phyloP scores from a whole-genome alignment of 768 basidiomycete genomes.

The Lactifluus hygrophoroides region DNA sequence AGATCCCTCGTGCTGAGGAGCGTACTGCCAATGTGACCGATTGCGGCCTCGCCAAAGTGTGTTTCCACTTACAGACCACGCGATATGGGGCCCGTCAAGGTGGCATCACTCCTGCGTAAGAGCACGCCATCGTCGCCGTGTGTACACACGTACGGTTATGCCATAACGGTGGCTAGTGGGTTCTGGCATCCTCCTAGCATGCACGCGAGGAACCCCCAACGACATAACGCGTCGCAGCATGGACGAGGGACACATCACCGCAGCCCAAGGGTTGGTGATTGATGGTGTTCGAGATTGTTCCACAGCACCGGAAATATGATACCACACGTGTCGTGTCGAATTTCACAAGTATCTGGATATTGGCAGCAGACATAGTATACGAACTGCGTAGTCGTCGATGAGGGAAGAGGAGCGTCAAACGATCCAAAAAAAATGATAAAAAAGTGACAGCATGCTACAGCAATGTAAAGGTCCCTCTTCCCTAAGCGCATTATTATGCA shows the following conservation, averaged over 20 bases:
- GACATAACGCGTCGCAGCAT: not conserved
- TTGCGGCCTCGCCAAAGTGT: too few relatives aligned
- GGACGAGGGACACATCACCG: not conserved
- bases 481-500: slow-evolving; percentile 9
- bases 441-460: slow-evolving; percentile 5
- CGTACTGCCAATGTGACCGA: too few relatives aligned
- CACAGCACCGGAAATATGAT: not conserved
- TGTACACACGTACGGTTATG: not conserved
- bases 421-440: slow-evolving; percentile 4
- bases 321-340: not conserved
- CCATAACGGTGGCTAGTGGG: not conserved
- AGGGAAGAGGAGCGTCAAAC: not conserved
- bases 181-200: not conserved
- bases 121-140: not conserved
- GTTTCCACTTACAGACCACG: too few relatives aligned
- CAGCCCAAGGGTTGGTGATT: not conserved
- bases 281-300: not conserved
- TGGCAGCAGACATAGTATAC: slow-evolving; percentile 5
- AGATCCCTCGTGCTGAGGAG: too few relatives aligned
- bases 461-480: slow-evolving; percentile 2
- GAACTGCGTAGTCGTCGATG: slow-evolving; percentile 2
- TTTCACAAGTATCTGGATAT: slow-evolving; percentile 3
- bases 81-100: not conserved
- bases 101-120: not conserved
- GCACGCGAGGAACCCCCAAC: not conserved